Conservation (phyloP, 345 rosid species). For the Eucalyptus camaldulensis region DNA sequence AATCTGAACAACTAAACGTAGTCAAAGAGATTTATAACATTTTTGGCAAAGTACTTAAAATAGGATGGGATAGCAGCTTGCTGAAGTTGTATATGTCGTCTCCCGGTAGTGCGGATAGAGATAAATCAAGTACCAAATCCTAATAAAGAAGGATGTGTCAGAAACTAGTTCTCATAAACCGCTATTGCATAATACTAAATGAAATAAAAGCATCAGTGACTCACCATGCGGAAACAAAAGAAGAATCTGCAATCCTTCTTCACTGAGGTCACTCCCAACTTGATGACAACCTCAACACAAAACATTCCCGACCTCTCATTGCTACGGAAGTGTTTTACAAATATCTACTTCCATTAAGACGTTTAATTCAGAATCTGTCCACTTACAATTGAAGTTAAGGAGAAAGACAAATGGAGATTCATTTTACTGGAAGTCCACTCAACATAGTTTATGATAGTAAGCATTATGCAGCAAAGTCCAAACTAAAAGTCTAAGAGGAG, state of each 20-base stretch:
- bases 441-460: not conserved
- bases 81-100: conserved; percentile 96
- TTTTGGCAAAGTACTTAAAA: conserved; percentile 36
- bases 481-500: no score
- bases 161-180: not conserved
- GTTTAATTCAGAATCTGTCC: not conserved
- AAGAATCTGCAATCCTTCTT: not conserved
- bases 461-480: not conserved
- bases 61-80: conserved; percentile 91
- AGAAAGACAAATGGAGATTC: not conserved
- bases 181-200: not conserved
- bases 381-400: not conserved
- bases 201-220: not conserved
- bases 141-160: not conserved
- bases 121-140: conserved; percentile 96
- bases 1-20: no score
- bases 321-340: not conserved
- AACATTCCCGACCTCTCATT: not conserved
- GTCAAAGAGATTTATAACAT: not conserved
- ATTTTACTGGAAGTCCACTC: not conserved
- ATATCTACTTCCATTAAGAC: not conserved
- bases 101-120: conserved; percentile 90
- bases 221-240: not conserved
- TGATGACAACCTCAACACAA: not conserved
- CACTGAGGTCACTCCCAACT: not conserved